These are phyloP conservation scores for Coemansia sp. DNA, from an alignment of 192 early-diverging fungal species.

Conservation along the genomic window DNA sequence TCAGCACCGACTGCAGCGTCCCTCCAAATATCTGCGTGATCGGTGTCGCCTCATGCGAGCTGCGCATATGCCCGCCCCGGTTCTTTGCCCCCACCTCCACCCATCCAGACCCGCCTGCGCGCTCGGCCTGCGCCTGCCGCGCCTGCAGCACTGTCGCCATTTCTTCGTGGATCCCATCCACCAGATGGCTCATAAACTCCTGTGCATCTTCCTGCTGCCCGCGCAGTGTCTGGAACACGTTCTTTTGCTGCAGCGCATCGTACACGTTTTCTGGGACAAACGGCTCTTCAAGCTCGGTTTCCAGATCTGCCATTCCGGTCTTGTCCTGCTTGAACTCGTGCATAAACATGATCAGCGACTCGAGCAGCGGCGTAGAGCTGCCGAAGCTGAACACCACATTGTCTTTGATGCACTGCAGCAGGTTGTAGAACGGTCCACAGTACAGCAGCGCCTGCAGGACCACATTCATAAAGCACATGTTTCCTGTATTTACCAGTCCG, in stretches of 20 bases:
- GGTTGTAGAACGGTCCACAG: slow-evolving; percentile 89
- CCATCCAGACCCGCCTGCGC: slow-evolving; percentile 58
- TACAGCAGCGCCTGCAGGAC: slow-evolving; percentile 92
- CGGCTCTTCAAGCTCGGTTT: slow-evolving; percentile 54
- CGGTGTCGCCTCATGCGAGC: slow-evolving; percentile 65
- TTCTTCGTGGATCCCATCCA: slow-evolving; percentile 96
- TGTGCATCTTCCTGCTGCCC: slow-evolving; percentile 97
- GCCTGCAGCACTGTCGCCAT: slow-evolving; percentile 45
- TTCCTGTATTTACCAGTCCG: slow-evolving; percentile 93
- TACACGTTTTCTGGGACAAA: slow-evolving; percentile 96
- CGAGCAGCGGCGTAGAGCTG: slow-evolving; percentile 74
- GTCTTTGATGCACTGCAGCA: slow-evolving; percentile 65
- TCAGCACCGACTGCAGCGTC: slow-evolving; percentile 70
- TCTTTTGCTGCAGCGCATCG: slow-evolving; percentile 74
- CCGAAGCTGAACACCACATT: slow-evolving; percentile 71
- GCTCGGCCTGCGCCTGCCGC: not conserved
- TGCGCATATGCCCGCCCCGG: slow-evolving; percentile 48
- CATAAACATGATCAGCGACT: slow-evolving; percentile 64
- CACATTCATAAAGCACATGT: slow-evolving; percentile 98
- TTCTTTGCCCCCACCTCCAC: slow-evolving; percentile 88
- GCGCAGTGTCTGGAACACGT: slow-evolving; percentile 76
- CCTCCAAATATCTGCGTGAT: slow-evolving; percentile 89
- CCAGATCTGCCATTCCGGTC: slow-evolving; percentile 42
- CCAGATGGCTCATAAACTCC: slow-evolving; percentile 89
- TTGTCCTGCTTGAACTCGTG: slow-evolving; percentile 46